Base-by-base conservation (phyloP, 495 filamentous ascomycete species). In the Penicillium egyptiacum region DNA sequence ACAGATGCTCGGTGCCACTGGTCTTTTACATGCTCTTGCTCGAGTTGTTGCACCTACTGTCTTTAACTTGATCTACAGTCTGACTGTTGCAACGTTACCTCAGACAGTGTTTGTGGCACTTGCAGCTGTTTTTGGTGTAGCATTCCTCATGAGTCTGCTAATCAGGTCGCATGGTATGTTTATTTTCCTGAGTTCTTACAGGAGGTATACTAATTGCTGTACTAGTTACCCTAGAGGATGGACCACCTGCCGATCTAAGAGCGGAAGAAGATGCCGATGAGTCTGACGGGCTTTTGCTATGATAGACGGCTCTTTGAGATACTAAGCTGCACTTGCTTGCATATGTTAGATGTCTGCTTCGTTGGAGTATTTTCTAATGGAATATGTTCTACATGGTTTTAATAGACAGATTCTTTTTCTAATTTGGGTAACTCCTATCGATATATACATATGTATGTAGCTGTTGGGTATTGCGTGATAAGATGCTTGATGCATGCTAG, bases 51-150 rank as follows among this genome's bases (percentile, higher is more conserved):
- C 86, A 9, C 94, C 94, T 0, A 79, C 87, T 5, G 63, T 94
- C 9, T 95, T 96, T 69, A 94, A 92, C 65, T 78, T 89, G 20
- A 83, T 97, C 17, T 98, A 96, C 67, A 88, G 88, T 19, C 68
- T 75, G 19, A 98, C 94, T 0, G 89, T 96, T 5, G 83, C 79
- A 14, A 85, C 81, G 5, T 90, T 86, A 56, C 84, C 89, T 4
- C 89, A 92, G 70, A 83, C 90, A 0, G 88, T 96, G 4, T 96
- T 96, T 70, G 81, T 96, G 28, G 81, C 87, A 53, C 69, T 97
- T 49, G 73, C 80, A 11, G 70, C 71, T 20, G 78, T 86, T 0
- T 96, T 95, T 70, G 84, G 76, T 0, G n/a, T 85, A 10, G 85
- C 84, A 1, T 78, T 90, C 41, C 19, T 84, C 3, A 76, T 81